Conservation (phyloP, 2,329 filamentous ascomycete species). For the Fusarium chaquense region DNA sequence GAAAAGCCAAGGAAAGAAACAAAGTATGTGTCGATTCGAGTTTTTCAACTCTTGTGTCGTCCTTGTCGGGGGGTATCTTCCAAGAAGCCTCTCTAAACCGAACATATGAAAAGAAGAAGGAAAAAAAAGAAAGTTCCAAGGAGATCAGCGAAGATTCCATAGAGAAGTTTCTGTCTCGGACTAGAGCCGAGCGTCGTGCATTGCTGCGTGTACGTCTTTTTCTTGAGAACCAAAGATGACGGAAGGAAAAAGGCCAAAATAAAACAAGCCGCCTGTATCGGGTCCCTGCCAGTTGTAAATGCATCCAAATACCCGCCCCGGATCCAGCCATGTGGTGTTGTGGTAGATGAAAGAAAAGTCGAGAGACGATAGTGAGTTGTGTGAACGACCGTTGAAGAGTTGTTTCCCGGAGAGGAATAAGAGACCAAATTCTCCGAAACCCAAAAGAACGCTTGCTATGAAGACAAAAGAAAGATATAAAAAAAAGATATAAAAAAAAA, state of each 20-base stretch:
- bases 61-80: slow-evolving; percentile 40
- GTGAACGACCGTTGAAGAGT: slow-evolving; percentile 47
- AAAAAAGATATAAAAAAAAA: slow-evolving; percentile 38
- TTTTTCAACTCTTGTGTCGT: slow-evolving; percentile 26
- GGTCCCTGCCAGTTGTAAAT: slow-evolving; percentile 64
- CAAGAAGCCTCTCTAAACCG: slow-evolving; percentile 49
- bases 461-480: slow-evolving; percentile 53
- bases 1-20: slow-evolving; percentile 53
- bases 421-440: slow-evolving; percentile 52
- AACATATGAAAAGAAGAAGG: slow-evolving; percentile 37
- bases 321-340: slow-evolving; percentile 67
- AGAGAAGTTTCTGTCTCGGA: slow-evolving; percentile 61
- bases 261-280: slow-evolving; percentile 62
- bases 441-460: slow-evolving; percentile 59
- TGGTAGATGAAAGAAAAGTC: slow-evolving; percentile 53
- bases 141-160: slow-evolving; percentile 56
- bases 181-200: slow-evolving; percentile 66
- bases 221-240: slow-evolving; percentile 55
- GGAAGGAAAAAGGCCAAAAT: slow-evolving; percentile 49
- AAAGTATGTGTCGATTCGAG: slow-evolving; percentile 53
- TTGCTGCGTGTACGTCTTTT: slow-evolving; percentile 73
- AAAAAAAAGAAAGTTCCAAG: slow-evolving; percentile 42
- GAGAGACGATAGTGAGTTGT: slow-evolving; percentile 55
- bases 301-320: slow-evolving; percentile 64
- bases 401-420: slow-evolving; percentile 57